Base-by-base conservation (phyloP, 1,284 basidiomycete genomes). In the Mycocalia duriaeana region DNA sequence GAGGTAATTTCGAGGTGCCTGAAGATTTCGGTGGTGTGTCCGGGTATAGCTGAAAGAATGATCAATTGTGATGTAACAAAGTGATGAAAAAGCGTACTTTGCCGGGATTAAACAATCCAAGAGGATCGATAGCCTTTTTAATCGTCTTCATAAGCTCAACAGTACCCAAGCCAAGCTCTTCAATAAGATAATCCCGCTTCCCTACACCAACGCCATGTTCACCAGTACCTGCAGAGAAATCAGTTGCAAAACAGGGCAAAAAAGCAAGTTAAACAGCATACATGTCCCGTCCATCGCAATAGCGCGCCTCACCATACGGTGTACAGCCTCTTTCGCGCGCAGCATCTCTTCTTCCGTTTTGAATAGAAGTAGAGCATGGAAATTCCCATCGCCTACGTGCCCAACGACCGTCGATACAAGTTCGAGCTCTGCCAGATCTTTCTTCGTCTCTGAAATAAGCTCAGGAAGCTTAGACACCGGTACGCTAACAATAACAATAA, bases 141-240 rank as follows among this genome's bases (percentile, higher is more conserved):
- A 94, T 77, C 4, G 77, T 78, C 70, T 85, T 85, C 92, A 95
- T 94, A 20, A 94, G 65, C 48, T 80, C 76, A 11, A 94, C 86
- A 0, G 92, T 95, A 0, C 87, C 89, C 34, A 73, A 70, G 0
- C 92, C 91, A 0, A 95, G 75, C 61, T 94, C 92, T 48, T 82
- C 75, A 28, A 80, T 72, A 25, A 94, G 73, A 53, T 79, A 89
- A 50, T 81, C 76, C 52, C 77, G 81, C 71, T 93, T 93, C 11
- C 89, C 90, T n/a, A 92, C 69, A 0, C 91, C 91, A 6, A 94
- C 89, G 1, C 91, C 91, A 60, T 94, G 91, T 61, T 94, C 91
- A 8, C 91, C 91, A 0, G 85, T 86, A 19, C 36, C 18, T 28
- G 7, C 26, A 42, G 22, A 14, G 8, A 39, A 14, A 19, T 39